Evolutionary conservation across 2,329 filamentous ascomycete species (phyloP).

Genomic region (Pseudocercospora fuligena): DNA sequence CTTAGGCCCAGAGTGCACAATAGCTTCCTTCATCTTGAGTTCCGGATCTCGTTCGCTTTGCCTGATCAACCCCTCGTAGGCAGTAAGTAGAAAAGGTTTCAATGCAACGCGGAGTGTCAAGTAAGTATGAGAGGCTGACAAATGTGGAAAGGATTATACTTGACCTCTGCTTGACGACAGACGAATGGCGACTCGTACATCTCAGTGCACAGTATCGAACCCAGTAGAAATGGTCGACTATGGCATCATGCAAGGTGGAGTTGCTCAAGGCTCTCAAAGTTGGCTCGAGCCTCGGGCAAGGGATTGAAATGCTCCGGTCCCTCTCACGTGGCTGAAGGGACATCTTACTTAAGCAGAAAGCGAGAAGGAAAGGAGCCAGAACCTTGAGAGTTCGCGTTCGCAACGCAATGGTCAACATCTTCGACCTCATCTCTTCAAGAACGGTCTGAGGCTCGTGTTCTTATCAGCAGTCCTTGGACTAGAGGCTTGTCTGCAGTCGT

Average conservation of each 20-base stretch:
- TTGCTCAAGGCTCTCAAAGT: not conserved
- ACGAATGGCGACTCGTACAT: not conserved
- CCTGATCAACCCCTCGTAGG: not conserved
- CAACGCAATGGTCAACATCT: not conserved
- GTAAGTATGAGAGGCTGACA: constrained; percentile 10
- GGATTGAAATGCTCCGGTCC: not conserved
- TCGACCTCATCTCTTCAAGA: not conserved
- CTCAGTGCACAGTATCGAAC: not conserved
- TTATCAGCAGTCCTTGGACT: constrained; percentile 2
- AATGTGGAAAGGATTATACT: constrained; percentile 17
- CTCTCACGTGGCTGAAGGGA: not conserved
- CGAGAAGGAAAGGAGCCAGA: not conserved
- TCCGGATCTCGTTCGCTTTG: not conserved
- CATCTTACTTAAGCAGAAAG: not conserved
- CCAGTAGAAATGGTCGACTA: not conserved
- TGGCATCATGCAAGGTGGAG: constrained; percentile 4
- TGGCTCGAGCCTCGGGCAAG: not conserved
- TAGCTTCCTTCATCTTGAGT: constrained; percentile 44
- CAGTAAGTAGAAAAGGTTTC: not conserved
- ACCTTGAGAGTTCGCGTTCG: not conserved
- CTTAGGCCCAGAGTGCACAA: constrained; percentile 40
- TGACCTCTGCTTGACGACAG: constrained; percentile 22
- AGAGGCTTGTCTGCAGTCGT: not conserved
- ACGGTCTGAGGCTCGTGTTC: not conserved
- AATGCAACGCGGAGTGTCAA: not conserved